Conservation (phyloP, 495 filamentous ascomycete species). For the Hypoxylon subgilvum region DNA sequence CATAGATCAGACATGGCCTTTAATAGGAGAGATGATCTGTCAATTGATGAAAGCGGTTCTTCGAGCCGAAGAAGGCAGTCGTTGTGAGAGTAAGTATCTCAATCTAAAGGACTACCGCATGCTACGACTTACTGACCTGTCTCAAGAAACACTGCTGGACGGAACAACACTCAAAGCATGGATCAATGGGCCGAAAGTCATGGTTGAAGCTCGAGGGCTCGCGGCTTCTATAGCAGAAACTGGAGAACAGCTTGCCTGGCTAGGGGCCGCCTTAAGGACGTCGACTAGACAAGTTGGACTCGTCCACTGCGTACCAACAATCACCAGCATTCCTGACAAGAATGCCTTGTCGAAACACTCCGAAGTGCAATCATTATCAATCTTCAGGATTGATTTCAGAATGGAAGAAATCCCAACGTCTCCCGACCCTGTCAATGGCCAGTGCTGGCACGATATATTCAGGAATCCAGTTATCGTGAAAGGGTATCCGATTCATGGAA, state of each 20-base stretch:
- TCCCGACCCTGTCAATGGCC: too few relatives aligned
- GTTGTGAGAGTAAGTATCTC: background rate
- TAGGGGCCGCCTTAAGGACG: background rate
- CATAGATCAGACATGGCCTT: background rate
- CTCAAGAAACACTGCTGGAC: background rate
- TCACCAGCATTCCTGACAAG: too few relatives aligned
- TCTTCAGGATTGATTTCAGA: too few relatives aligned
- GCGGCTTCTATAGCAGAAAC: background rate
- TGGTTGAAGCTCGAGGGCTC: background rate
- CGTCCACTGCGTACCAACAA: too few relatives aligned
- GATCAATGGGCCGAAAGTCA: background rate
- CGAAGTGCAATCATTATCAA: too few relatives aligned
- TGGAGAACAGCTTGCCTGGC: background rate
- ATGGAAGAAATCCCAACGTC: too few relatives aligned
- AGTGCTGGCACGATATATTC: too few relatives aligned
- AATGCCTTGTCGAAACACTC: too few relatives aligned
- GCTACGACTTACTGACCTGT: too few relatives aligned
- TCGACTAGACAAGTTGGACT: too few relatives aligned
- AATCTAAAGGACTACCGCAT: background rate
- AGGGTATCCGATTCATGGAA: too few relatives aligned
- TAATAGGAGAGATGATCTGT: background rate
- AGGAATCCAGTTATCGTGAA: too few relatives aligned
- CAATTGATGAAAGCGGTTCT: background rate
- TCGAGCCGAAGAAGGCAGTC: background rate
- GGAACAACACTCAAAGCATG: background rate